Base-by-base conservation (phyloP, 805 yeast genomes). In the Barnettozyma sucrosica region DNA sequence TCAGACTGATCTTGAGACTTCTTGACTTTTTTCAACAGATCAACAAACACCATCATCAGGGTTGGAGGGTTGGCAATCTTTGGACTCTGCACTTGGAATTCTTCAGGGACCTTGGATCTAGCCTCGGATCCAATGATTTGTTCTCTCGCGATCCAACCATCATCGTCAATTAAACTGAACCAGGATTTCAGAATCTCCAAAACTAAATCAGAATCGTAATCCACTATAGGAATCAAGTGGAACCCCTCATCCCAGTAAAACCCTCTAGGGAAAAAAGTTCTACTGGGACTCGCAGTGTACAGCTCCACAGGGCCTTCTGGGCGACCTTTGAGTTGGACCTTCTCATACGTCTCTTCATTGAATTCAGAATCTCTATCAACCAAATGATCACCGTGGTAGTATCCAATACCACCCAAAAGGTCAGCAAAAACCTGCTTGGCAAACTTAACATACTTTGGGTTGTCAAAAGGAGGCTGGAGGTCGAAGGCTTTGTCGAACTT, bases 241-340 rank as follows among this genome's bases (percentile, higher is more conserved):
- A 93, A 93, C 0, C 99, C 99, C 67, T 93, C 99, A 66, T 93
- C 99, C 99, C 99, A 93, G 61, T 87, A 89, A 61, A 93, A 93
- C 0, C 99, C 99, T 53, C 99, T 76, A 4, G 99, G 98, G 66
- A 93, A 93, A 60, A 87, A 88, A 0, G 96, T 88, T 45, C 99
- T 75, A 43, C 96, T 87, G 2, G 99, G 99, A 30, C 89, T 93
- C 20, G 89, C 73, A 0, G 93, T 77, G 58, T 89, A 87, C 43
- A 93, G 67, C 53, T 83, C 87, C 51, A 69, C 66, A 1, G 96
- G 96, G 0, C 90, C 93, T 58, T 87, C 96, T 13, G 71, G 66
- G n/a, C 60, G 50, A 0, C 90, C 89, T 36, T 61, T 51, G 2
- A 71, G 64, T 49, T 69, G 57, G 33, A 74, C 67, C 14, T 74